Base-by-base conservation (phyloP, 805 yeast species). In the Starmerella geochares region DNA sequence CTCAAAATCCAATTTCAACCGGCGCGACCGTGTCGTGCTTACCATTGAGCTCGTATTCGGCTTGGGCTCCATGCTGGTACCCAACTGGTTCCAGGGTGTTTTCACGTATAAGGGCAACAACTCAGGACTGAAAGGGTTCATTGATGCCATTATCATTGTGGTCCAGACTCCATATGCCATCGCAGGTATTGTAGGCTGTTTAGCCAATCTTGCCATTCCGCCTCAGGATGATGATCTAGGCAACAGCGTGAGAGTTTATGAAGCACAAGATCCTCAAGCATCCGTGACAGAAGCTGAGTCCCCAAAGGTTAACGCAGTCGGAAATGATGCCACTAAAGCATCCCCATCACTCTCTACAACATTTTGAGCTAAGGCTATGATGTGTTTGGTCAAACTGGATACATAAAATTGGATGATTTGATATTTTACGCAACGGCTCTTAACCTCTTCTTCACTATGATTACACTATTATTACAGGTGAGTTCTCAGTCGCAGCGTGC, bases 121-220 rank as follows among this genome's bases (percentile, higher is more conserved):
- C 67, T 58, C 62, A 23, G 71, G 77, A 1, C 69, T 80, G 41
- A 57, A 60, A 42, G 88, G 90, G 0, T 78, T 83, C 65, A 67
- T 77, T 46, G 76, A 80, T 60, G 88, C 88, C 41, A 78, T 83
- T 50, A 71, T 74, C 21, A 72, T 83, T 50, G 80, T 83, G 43
- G 75, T 81, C 78, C 83, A 81, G 62, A 79, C 86, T 4, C 81
- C 86, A 14, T 81, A 78, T 60, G 85, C 88, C 19, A 68, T 82
- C 25, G 74, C 82, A 38, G 90, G 86, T 13, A 68, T 83, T 53
- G 61, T 80, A 32, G 85, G 80, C 1, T 72, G 81, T 10, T 64
- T 81, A 36, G 67, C 80, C 49, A 81, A 83, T 66, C 65, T 80
- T 53, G 36, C 77, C n/a, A 65, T 82, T 49, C 84, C 85, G 17